Conservation (phyloP, 2,329 filamentous ascomycete genomes). For the Epichloe bromicola region DNA sequence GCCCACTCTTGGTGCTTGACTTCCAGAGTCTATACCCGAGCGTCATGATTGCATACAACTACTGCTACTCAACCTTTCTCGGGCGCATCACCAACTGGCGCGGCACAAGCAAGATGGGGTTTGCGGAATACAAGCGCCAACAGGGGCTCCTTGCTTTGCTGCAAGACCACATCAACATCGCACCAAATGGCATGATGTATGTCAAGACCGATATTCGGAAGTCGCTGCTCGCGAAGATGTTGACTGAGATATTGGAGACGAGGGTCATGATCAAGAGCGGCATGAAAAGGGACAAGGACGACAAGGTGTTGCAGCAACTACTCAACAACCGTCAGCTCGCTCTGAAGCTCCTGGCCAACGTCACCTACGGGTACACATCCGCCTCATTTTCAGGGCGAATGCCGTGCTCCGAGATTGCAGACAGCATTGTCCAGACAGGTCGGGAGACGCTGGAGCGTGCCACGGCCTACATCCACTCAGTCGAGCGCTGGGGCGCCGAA, state of each 20-base stretch:
- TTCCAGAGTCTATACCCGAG: slow-evolving; percentile 95
- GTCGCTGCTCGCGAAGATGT: slow-evolving; percentile 88
- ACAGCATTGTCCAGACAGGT: slow-evolving; percentile 94
- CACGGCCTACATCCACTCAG: slow-evolving; percentile 82
- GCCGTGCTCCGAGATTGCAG: slow-evolving; percentile 95
- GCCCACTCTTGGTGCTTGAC: slow-evolving; percentile 79
- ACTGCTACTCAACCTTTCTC: slow-evolving; percentile 94
- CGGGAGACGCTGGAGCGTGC: slow-evolving; percentile 90
- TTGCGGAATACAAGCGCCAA: slow-evolving; percentile 72
- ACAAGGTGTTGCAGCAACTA: slow-evolving; percentile 71
- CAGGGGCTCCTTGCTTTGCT: slow-evolving; percentile 63
- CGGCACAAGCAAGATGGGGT: slow-evolving; percentile 90
- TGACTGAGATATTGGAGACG: slow-evolving; percentile 89
- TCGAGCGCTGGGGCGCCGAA: slow-evolving; percentile 80
- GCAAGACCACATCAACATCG: slow-evolving; percentile 76
- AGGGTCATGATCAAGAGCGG: slow-evolving; percentile 95
- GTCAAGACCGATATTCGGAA: slow-evolving; percentile 73
- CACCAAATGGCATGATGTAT: slow-evolving; percentile 96
- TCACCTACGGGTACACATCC: slow-evolving; percentile 96
- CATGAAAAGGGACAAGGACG: slow-evolving; percentile 87
- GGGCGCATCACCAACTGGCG: slow-evolving; percentile 78
- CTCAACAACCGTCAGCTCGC: slow-evolving; percentile 90
- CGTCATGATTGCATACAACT: slow-evolving; percentile 98
- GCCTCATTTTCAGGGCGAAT: slow-evolving; percentile 94
- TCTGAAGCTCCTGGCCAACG: slow-evolving; percentile 93